phyloP scores from a whole-genome alignment of 352 stramenopile species.

The Pythium apleroticum region DNA sequence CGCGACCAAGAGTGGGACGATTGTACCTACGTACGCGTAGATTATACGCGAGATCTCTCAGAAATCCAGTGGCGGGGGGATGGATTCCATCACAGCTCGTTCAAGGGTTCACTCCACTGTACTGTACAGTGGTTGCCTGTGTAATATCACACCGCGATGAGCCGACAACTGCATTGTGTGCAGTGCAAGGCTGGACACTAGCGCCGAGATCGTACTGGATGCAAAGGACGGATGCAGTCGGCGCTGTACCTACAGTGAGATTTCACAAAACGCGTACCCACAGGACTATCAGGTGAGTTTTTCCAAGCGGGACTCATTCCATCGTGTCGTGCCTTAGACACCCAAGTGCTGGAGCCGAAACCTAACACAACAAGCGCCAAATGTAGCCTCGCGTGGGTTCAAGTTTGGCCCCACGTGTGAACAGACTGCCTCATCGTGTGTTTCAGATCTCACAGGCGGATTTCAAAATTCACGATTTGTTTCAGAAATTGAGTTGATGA shows the following conservation, averaged over 20 bases:
- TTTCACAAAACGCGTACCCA: not conserved
- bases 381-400: constrained; percentile 1
- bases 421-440: not conserved
- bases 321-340: not conserved
- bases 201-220: not conserved
- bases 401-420: not conserved
- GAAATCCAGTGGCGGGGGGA: not conserved
- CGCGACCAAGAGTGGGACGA: not conserved
- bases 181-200: not conserved
- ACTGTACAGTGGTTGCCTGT: not conserved
- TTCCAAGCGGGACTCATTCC: not conserved
- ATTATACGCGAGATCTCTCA: constrained; percentile 3
- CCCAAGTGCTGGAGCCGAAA: not conserved
- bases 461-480: not conserved
- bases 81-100: not conserved
- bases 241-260: not conserved
- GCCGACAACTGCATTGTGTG: not conserved
- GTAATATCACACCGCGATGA: not conserved
- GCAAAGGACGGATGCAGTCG: not conserved
- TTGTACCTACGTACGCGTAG: not conserved
- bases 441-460: too few species aligned
- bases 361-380: not conserved
- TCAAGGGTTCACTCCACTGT: not conserved
- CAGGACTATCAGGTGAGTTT: not conserved
- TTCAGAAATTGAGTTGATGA: not conserved